phyloP scores from a whole-genome alignment of 2,329 filamentous ascomycete genomes.

The Incumbomyces lentus region DNA sequence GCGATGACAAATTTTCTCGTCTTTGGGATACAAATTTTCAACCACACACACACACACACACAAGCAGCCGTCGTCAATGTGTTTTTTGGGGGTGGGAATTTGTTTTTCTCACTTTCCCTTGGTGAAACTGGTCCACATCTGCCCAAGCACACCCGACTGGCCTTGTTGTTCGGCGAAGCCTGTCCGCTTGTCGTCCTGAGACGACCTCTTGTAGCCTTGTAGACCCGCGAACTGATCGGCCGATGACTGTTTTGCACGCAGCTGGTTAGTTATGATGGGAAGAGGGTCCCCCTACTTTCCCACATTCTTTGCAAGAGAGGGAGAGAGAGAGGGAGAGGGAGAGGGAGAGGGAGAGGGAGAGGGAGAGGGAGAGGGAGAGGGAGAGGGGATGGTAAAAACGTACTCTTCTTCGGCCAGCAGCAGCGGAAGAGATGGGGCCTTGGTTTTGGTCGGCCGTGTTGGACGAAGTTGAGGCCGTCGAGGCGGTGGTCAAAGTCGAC shows the following conservation, averaged over 20 bases:
- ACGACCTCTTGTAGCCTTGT: conserved; percentile 13
- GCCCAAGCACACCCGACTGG: conserved; percentile 14
- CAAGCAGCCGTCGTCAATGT: no score
- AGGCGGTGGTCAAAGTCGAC: conserved; percentile 8
- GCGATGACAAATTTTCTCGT: no score
- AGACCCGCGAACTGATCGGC: conserved; percentile 17
- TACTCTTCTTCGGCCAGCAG: conserved; percentile 17
- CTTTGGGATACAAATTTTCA: no score
- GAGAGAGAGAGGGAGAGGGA: no score
- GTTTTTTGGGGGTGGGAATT: no score
- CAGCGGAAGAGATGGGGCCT: conserved; percentile 7
- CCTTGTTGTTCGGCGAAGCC: conserved; percentile 16
- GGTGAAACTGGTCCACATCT: conserved; percentile 20
- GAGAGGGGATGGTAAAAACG: no score
- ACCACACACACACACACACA: no score
- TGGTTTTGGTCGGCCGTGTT: conserved; percentile 1
- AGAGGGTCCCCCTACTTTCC: no score
- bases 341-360: no score
- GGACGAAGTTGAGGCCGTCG: conserved; percentile 7
- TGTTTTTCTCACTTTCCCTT: conserved; percentile 27
- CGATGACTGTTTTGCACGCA: conserved; percentile 12
- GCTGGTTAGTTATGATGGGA: no score
- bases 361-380: neutral
- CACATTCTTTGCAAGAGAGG: no score
- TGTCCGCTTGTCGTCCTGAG: conserved; percentile 13